These are phyloP conservation scores for Beauveria asiatica DNA, from an alignment of 2,329 filamentous ascomycete genomes.

Conservation along the genomic window DNA sequence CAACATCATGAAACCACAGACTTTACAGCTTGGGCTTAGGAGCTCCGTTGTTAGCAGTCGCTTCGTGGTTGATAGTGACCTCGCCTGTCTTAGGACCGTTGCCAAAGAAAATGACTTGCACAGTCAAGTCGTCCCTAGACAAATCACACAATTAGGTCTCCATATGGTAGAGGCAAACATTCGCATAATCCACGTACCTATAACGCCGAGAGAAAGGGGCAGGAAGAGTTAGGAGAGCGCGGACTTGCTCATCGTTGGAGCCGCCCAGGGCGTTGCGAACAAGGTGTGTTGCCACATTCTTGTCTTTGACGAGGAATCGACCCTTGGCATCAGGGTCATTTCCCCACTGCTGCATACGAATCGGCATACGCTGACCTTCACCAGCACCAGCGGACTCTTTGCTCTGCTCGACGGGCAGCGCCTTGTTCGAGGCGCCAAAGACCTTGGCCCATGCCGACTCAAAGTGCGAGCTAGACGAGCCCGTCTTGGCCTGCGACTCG, in stretches of 20 bases:
- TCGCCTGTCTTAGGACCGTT: slow-evolving; percentile 68
- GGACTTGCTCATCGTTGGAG: slow-evolving; percentile 87
- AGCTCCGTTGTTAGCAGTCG: slow-evolving; percentile 49
- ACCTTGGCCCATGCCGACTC: slow-evolving; percentile 59
- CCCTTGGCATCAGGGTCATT: slow-evolving; percentile 63
- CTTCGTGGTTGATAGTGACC: slow-evolving; percentile 78
- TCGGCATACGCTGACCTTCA: slow-evolving; percentile 75
- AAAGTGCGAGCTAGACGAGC: slow-evolving; percentile 52
- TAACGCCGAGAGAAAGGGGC: slow-evolving; percentile 88
- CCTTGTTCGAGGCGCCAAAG: slow-evolving; percentile 41
- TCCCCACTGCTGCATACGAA: slow-evolving; percentile 87
- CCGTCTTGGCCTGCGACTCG: slow-evolving; percentile 57
- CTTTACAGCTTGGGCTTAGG: slow-evolving; percentile 32
- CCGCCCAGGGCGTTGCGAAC: slow-evolving; percentile 92
- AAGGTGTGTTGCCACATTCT: slow-evolving; percentile 92
- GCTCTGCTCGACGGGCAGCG: slow-evolving; percentile 69
- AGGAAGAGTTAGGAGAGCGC: slow-evolving; percentile 81
- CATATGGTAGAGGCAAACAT: too few species aligned
- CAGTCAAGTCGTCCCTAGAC: slow-evolving; percentile 83
- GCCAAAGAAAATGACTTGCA: slow-evolving; percentile 98
- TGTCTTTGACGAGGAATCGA: slow-evolving; percentile 89
- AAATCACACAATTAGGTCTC: neutral
- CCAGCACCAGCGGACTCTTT: slow-evolving; percentile 26
- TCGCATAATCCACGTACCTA: slow-evolving; percentile 43
- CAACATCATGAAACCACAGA: slow-evolving; percentile 18